Base-by-base conservation (phyloP, 495 filamentous ascomycete genomes). In the Aspergillus hancockii region DNA sequence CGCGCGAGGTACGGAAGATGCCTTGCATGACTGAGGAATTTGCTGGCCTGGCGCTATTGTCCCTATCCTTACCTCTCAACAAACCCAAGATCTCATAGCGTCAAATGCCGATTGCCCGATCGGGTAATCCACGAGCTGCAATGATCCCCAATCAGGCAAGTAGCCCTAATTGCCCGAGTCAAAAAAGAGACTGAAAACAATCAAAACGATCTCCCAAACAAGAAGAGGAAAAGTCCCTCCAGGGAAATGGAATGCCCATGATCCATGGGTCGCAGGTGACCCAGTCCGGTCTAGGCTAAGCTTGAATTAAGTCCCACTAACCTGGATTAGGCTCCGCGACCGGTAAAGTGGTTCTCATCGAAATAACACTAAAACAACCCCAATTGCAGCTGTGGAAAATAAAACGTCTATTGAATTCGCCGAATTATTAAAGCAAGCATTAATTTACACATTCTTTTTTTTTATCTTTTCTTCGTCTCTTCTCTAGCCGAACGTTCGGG, bases 21-120 rank as follows among this genome's bases (percentile, higher is more conserved):
- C 36, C 36, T 40, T 40, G 36, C 36, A 40, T 40, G 9, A 40
- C 10, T 40, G 12, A n/a, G 36, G 3, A 40, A 10, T 40, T n/a
- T n/a, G 16, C 10, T n/a, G 3, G 16, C 9, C 16, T 30, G 31
- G 19, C 2, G 30, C 31, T 51, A n/a, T 22, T 8, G 14, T 28
- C 3, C 43, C 18, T 46, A 23, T 59, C 57, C 57, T 54, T 59
- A 18, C 57, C 57, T 59, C 49, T 52, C 49, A 50, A 58, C 49
- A 45, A 51, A 16, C 23, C 46, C 55, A 31, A 22, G 31, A 38
- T 21, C 18, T 43, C 7, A 47, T 22, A 47, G 43, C 43, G 19
- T 13, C 43, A 4, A 47, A 46, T 49, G 30, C n/a, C 30, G 22
- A 21, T 56, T 32, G 5, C 41, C 43, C 19, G 8, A 47, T 47